phyloP scores from a whole-genome alignment of 345 rosid genomes.

The Cochlearia excelsa region DNA sequence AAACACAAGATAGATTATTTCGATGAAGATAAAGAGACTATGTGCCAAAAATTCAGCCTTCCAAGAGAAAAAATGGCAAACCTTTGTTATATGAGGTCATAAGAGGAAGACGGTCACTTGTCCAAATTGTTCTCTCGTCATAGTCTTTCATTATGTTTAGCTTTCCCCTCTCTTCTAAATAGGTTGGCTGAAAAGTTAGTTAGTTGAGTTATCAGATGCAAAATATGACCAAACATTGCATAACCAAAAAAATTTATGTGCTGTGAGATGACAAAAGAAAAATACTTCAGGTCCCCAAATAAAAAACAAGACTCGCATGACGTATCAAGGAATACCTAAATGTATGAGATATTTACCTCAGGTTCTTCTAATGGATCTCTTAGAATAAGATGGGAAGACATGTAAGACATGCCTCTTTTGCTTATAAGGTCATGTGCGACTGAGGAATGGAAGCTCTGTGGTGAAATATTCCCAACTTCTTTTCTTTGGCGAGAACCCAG shows the following conservation, averaged over 20 bases:
- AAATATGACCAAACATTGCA: conserved; percentile 21
- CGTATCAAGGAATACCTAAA: conserved; percentile 21
- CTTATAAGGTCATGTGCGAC: conserved; percentile 41
- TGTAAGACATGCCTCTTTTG: conserved; percentile 45
- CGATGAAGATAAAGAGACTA: conserved; percentile 5
- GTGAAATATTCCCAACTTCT: conserved; percentile 57
- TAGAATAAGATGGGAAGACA: conserved; percentile 76
- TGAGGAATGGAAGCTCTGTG: conserved; percentile 38
- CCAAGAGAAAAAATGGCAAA: conserved; percentile 30
- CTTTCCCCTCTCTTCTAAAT: conserved; percentile 87
- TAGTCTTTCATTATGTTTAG: conserved; percentile 67
- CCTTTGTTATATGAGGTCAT: conserved; percentile 91
- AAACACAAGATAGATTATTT: conserved; percentile 22
- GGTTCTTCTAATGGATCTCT: conserved; percentile 83
- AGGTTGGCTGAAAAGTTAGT: conserved; percentile 51
- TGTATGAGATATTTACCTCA: conserved; percentile 44
- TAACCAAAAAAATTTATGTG: background rate
- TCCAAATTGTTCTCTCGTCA: conserved; percentile 95
- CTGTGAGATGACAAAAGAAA: background rate
- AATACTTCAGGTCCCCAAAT: conserved; percentile 9
- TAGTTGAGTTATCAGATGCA: conserved; percentile 12
- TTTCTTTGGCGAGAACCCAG: conserved; percentile 58
- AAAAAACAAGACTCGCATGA: conserved; percentile 17
- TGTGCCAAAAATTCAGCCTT: conserved; percentile 16
- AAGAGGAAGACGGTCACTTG: conserved; percentile 70